These are phyloP conservation scores for Poteriospumella lacustris DNA, from an alignment of 108 stramenopile genomes.

Conservation along the genomic window DNA sequence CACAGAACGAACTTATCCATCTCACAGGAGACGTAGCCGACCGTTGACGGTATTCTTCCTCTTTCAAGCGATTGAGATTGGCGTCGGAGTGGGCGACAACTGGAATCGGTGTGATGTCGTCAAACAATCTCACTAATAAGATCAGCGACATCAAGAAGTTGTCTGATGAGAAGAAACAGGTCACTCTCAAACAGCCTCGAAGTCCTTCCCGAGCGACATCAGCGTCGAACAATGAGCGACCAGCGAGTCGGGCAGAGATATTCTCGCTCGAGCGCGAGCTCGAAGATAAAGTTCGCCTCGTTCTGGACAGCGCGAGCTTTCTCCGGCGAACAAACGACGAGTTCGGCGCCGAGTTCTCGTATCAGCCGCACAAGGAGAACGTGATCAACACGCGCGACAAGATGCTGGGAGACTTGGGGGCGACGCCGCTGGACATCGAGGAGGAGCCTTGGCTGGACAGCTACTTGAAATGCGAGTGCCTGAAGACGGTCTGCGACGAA, in stretches of 20 bases:
- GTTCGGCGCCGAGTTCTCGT: neutral
- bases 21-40: no score
- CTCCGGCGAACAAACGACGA: neutral
- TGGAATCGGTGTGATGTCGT: no score
- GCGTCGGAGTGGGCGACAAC: no score
- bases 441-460: slow-evolving; percentile 25
- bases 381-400: neutral
- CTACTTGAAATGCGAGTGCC: slow-evolving; percentile 8
- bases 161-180: neutral
- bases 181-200: no score
- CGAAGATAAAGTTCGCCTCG: neutral
- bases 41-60: no score
- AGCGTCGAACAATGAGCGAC: neutral
- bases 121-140: neutral
- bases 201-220: no score
- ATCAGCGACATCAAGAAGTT: neutral
- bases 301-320: neutral
- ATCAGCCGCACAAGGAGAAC: slow-evolving; percentile 13
- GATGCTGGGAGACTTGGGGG: neutral
- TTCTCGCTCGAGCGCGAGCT: neutral
- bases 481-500: slow-evolving; percentile 11
- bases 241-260: slow-evolving; percentile 3
- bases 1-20: no score
- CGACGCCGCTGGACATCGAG: neutral
- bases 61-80: no score